Evolutionary conservation across 345 rosid genomes (phyloP).

Genomic region (Salix dunnii): DNA sequence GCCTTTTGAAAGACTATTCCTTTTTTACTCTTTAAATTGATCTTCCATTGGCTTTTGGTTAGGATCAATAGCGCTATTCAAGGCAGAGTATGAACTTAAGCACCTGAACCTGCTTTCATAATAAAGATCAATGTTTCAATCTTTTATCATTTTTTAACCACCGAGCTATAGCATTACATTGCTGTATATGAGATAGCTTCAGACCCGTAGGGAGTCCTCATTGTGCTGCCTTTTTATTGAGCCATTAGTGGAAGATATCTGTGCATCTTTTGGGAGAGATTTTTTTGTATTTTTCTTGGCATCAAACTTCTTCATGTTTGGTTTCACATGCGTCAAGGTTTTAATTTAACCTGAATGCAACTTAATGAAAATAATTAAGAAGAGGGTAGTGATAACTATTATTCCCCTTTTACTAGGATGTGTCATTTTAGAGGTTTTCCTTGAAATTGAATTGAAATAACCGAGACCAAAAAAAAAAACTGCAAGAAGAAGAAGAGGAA

Average conservation of each 20-base stretch:
- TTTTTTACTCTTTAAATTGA: neutral
- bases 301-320: neutral
- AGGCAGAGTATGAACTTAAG: neutral
- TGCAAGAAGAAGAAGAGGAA: neutral
- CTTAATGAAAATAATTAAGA: neutral
- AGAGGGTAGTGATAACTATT: neutral
- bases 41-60: neutral
- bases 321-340: neutral
- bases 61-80: neutral
- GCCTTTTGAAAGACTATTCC: neutral
- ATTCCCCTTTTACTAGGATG: neutral
- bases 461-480: neutral
- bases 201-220: neutral
- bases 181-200: neutral
- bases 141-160: neutral
- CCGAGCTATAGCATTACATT: neutral
- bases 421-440: neutral
- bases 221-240: neutral
- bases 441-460: neutral
- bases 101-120: neutral
- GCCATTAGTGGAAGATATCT: neutral
- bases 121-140: neutral
- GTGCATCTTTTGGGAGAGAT: neutral
- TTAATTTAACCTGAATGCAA: neutral
- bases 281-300: neutral